phyloP scores from a whole-genome alignment of 2,329 filamentous ascomycete genomes.

The Ophiosphaerella herpotricha region DNA sequence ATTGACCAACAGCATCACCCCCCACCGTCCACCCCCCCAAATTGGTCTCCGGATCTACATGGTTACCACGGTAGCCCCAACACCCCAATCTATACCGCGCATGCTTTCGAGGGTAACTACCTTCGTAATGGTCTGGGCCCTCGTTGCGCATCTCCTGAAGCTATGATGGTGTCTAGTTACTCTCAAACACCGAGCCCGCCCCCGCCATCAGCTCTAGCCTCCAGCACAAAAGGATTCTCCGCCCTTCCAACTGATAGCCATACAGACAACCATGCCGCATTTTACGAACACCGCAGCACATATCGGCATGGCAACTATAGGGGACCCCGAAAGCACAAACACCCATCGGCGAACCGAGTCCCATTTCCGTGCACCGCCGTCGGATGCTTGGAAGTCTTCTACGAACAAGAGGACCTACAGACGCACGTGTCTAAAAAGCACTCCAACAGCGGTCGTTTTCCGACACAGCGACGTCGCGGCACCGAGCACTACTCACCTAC shows the following conservation, averaged over 20 bases:
- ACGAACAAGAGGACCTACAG: constrained; percentile 12
- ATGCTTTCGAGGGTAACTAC: background rate
- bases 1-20: background rate
- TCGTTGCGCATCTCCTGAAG: background rate
- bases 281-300: background rate
- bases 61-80: too few relatives aligned
- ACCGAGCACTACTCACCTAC: background rate
- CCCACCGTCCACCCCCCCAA: background rate
- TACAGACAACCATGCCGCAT: background rate
- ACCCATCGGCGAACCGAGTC: background rate
- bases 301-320: constrained; percentile 13
- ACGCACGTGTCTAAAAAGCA: constrained; percentile 16
- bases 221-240: background rate
- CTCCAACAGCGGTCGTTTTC: constrained; percentile 3
- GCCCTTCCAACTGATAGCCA: background rate
- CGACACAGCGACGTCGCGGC: constrained; percentile 1
- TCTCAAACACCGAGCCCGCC: background rate
- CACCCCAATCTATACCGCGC: background rate
- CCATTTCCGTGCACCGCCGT: constrained; percentile 4
- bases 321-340: constrained; percentile 13
- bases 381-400: constrained; percentile 8
- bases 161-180: background rate
- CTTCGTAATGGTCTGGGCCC: background rate
- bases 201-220: background rate
- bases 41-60: too few relatives aligned